Evolutionary conservation across 805 yeast genomes (phyloP).

Genomic region (Myxozyma monticola): DNA sequence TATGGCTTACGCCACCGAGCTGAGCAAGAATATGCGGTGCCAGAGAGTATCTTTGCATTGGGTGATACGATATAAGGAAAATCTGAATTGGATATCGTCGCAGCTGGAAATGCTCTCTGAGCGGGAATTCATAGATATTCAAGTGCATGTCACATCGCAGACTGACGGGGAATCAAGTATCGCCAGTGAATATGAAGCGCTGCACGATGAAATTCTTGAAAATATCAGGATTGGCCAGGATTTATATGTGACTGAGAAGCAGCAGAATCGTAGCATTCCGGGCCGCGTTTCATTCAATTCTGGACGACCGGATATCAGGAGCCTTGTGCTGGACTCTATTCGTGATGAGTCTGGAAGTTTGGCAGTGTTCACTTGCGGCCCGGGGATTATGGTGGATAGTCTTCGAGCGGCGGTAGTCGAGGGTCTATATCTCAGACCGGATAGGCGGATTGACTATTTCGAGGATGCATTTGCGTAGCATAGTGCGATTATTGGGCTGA

Average conservation of each 20-base stretch:
- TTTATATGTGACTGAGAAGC: conserved; percentile 3
- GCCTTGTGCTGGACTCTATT: conserved; percentile 38
- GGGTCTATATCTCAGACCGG: conserved; percentile 43
- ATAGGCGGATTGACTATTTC: conserved; percentile 61
- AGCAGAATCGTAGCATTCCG: neutral
- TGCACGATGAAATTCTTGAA: no score
- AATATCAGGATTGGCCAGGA: conserved; percentile 6
- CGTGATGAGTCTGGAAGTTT: conserved; percentile 45
- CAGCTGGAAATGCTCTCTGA: conserved; percentile 4
- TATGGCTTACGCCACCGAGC: conserved; percentile 46
- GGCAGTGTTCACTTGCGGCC: conserved; percentile 64
- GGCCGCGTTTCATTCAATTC: conserved; percentile 9
- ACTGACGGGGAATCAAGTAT: no score
- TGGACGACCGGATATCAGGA: conserved; percentile 49
- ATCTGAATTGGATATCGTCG: conserved; percentile 12
- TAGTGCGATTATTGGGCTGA: neutral
- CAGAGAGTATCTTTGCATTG: conserved; percentile 12
- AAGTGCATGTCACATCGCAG: conserved; percentile 10
- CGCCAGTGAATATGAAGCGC: no score
- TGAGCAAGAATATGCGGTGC: neutral
- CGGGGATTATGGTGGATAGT: conserved; percentile 57
- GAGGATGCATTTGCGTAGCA: conserved; percentile 74
- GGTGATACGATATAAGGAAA: conserved; percentile 4
- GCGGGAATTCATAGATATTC: conserved; percentile 7
- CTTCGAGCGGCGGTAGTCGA: conserved; percentile 52